Evolutionary conservation across 1,284 basidiomycete species (phyloP), one percentile per base, ranked within the genome.

Genomic region (Termitomyces sp.): DNA sequence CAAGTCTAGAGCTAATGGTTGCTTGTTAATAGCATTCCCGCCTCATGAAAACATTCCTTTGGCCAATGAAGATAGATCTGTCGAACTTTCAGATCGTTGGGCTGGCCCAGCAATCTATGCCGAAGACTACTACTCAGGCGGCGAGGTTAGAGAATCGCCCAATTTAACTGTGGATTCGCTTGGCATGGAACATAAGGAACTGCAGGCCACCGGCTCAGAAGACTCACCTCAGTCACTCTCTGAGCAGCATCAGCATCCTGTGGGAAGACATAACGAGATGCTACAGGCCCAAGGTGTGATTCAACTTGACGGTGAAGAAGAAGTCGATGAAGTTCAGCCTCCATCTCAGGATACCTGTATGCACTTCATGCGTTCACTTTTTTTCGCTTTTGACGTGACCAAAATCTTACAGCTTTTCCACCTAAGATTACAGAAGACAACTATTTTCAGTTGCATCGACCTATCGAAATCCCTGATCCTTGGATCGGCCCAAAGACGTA

Each of bases 51-150:
- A 24, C 1, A 28, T 21, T 8, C 41, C 54, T 41, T 5, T 34
- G 1, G 33, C 34, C 7, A 40, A 60, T 41, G 33, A 42, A 24
- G 50, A 51, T 12, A 45, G 36, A 13, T 56, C 55, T 17, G 55
- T 75, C 3, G 74, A 76, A 6, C 64, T 83, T 6, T 65, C 63
- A 10, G 79, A 83, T 63, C 76, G 75, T 15, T 83, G 81, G 81
- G 66, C 63, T 26, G 77, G 76, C 12, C 76, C 80, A 1, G 69
- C 68, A 36, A 74, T 67, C 2, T 82, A 74, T 60, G 80, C 81
- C 0, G 77, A 83, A 65, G 80, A 82, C 62, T 82, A 73, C 52
- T 74, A 74, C 56, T 65, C 73, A 19, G 71, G 71, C 21, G 74
- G 74, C 2, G 71, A 74, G 46, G 52, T 68, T 28, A 54, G 55